These are phyloP conservation scores for Ormosia emarginata DNA, from an alignment of 306 rosid species.

Conservation along the genomic window DNA sequence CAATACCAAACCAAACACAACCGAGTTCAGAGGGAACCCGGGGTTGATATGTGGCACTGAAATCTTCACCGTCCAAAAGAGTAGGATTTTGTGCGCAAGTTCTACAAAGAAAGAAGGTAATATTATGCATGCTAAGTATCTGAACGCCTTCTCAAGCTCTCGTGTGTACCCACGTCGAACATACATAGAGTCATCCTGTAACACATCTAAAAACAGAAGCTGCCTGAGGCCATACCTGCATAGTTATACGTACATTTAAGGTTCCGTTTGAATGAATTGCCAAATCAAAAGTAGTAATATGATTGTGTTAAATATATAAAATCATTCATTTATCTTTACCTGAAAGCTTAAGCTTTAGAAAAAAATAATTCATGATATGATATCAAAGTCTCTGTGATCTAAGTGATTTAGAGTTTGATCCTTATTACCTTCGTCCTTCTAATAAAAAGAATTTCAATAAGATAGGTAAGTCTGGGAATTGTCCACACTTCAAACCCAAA, in stretches of 20 bases:
- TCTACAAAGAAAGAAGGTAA: conserved; percentile 72
- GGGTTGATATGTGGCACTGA: conserved; percentile 35
- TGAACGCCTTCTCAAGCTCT: conserved; percentile 69
- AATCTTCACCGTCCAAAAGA: conserved; percentile 53
- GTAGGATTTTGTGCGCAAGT: conserved; percentile 62
- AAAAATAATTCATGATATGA: no score
- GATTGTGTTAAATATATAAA: no score
- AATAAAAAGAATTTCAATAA: no score
- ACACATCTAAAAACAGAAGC: conserved; percentile 64
- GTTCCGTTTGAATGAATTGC: not conserved
- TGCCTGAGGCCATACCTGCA: conserved; percentile 63
- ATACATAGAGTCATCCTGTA: conserved; percentile 45
- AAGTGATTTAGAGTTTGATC: no score
- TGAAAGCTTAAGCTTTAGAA: no score
- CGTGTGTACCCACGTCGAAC: conserved; percentile 56
- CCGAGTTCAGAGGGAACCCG: conserved; percentile 43
- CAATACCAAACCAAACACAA: conserved; percentile 46
- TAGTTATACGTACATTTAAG: not conserved
- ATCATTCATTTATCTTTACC: no score
- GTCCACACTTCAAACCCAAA: no score
- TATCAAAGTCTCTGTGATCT: no score
- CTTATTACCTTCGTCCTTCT: no score
- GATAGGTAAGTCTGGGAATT: no score
- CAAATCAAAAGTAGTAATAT: not conserved
- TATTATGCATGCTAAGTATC: conserved; percentile 53